Evolutionary conservation across 1,139 yeast species (phyloP), one percentile per base, ranked within the genome.

Genomic region (Yamadazyma oceani): DNA sequence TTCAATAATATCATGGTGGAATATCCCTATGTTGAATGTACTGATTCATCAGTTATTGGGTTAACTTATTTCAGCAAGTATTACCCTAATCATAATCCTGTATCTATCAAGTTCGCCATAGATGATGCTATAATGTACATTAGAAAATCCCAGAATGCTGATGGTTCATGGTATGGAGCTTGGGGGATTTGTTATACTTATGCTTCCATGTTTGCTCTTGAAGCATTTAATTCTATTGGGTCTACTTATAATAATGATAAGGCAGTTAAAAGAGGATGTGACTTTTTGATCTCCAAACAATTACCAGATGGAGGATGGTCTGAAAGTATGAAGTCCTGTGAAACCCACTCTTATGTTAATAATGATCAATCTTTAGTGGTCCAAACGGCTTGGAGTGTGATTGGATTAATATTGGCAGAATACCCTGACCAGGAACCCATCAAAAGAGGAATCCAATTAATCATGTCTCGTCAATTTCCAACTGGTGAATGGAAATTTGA

Each of bases 1-100:
- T 94, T 94, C 64, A 96, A 95, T 44, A 89, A 92, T 51, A 94
- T 94, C 44, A 94, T 94, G 99, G 95, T 92, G 11, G 99, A 94
- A 58, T 92, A 87, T 57, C 97, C 98, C 0, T 94, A 94, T 54
- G 97, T 92, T 23, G 99, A 94, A 60, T 94, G 99, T 60, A 89
- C 98, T 0, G 98, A 94, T 59, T 89, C 97, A 1, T 82, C 92
- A 2, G 95, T 92, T 2, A 66, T 92, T 34, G 98, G 98, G 0
- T 67, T 94, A 43, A 81, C 88, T 0, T 85, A 84, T 56, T 94
- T 90, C 66, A 71, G 82, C 33, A 71, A 80, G 43, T 65, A 73
- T 48, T 79, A 81, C 55, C 76, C 75, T 1, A 65, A 75, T 35
- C 89, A 92, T 56, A 78, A 85, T 44, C 62, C 74, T 3, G 73